A percentile compares a stretch with the other conserved stretches of the same genome.
Evolutionary conservation across 306 rosid species (phyloP).

Genomic region (Corylus avellana): DNA sequence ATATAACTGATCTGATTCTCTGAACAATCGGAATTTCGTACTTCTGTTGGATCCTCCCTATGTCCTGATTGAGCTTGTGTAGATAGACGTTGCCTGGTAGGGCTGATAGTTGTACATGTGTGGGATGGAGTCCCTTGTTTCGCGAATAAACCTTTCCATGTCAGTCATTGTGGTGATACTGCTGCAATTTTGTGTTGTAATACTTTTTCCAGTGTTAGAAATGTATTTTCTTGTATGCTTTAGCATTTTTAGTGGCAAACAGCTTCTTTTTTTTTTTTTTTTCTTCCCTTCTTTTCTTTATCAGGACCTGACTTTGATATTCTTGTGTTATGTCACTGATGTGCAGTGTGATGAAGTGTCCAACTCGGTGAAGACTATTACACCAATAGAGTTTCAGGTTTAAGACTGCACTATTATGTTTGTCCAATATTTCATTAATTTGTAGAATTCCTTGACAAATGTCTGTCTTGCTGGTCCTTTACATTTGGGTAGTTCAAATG

Average conservation of each 20-base stretch:
- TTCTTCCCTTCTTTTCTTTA: background rate
- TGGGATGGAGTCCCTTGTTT: too few species aligned
- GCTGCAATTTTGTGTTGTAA: too few species aligned
- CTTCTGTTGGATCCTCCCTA: background rate
- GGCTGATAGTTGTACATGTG: background rate
- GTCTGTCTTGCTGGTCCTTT: background rate
- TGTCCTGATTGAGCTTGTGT: background rate
- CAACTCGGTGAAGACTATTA: constrained; percentile 46
- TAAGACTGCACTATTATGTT: background rate
- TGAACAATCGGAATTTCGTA: background rate
- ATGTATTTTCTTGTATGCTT: background rate
- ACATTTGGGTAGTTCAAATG: background rate
- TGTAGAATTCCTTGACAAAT: background rate
- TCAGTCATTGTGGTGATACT: background rate
- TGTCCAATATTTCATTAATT: constrained; percentile 14
- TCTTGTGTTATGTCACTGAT: constrained; percentile 10
- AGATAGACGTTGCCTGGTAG: background rate
- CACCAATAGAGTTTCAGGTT: constrained; percentile 66
- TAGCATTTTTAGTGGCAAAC: background rate
- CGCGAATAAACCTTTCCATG: too few species aligned
- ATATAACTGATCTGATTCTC: too few species aligned
- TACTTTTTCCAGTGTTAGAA: background rate
- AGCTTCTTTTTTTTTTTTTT: background rate
- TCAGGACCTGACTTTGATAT: background rate
- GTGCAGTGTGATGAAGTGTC: constrained; percentile 56